These are phyloP conservation scores for Chaetomiaceae sp. DNA, from an alignment of 2,329 filamentous ascomycete species.

Conservation along the genomic window DNA sequence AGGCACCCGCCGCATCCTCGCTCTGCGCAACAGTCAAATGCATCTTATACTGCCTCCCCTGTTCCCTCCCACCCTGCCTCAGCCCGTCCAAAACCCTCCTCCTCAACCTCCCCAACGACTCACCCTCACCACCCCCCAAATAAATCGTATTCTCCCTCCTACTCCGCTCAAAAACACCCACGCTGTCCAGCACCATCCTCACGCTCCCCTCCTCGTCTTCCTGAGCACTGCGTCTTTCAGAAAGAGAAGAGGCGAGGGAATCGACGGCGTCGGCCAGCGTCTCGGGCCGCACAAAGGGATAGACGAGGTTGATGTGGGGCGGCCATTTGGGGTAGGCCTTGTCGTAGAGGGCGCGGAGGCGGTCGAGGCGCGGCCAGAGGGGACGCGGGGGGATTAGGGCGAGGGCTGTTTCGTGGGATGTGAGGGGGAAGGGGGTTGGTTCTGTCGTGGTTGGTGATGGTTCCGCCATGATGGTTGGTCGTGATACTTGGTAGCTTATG, in stretches of 20 bases:
- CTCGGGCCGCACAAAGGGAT: constrained; percentile 55
- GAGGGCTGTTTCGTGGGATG: constrained; percentile 54
- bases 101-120: constrained; percentile 33
- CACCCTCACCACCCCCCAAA: constrained; percentile 32
- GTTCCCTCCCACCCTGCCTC: constrained; percentile 27
- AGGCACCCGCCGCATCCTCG: constrained; percentile 38
- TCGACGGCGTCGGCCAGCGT: constrained; percentile 40
- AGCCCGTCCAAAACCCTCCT: constrained; percentile 34
- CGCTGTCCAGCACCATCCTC: constrained; percentile 35
- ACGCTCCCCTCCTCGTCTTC: constrained; percentile 2
- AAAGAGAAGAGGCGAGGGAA: constrained; percentile 29
- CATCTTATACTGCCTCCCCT: constrained; percentile 35
- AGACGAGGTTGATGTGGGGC: constrained; percentile 61
- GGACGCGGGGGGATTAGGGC: constrained; percentile 52
- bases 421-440: constrained; percentile 17
- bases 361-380: constrained; percentile 46
- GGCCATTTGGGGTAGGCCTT: constrained; percentile 59
- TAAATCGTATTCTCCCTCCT: constrained; percentile 48
- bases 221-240: not conserved
- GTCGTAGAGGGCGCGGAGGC: constrained; percentile 58
- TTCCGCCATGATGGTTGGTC: constrained; percentile 17
- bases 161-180: constrained; percentile 43
- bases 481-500: not conserved
- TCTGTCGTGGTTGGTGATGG: not conserved
- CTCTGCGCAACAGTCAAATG: constrained; percentile 61